Conservation (phyloP, 192 early-diverging fungal genomes). For the Coemansia sp. region DNA sequence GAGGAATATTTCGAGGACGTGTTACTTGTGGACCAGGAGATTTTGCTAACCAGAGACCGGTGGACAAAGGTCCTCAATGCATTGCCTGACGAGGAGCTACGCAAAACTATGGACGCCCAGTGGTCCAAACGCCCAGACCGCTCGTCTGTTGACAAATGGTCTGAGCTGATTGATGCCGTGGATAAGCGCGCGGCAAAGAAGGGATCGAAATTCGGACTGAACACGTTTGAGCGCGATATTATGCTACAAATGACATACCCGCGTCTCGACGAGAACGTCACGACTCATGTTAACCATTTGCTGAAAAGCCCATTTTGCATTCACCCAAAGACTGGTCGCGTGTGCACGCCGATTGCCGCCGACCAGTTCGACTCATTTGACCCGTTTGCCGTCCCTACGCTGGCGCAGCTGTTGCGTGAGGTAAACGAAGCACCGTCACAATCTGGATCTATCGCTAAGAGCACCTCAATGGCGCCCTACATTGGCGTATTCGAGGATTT, state of each 20-base stretch:
- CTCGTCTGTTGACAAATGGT: constrained; percentile 55
- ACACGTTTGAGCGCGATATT: constrained; percentile 66
- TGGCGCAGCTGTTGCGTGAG: constrained; percentile 69
- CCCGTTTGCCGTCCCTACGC: constrained; percentile 76
- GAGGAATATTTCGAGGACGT: constrained; percentile 74
- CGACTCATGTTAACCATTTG: constrained; percentile 89
- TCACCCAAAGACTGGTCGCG: constrained; percentile 92
- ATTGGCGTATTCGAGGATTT: constrained; percentile 71
- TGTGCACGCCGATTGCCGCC: constrained; percentile 91
- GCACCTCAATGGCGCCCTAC: constrained; percentile 59
- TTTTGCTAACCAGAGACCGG: constrained; percentile 62
- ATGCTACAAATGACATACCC: constrained; percentile 92
- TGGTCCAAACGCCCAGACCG: constrained; percentile 44
- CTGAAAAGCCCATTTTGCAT: constrained; percentile 97
- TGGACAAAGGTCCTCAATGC: constrained; percentile 80
- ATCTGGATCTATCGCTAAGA: constrained; percentile 14
- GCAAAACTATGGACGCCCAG: constrained; percentile 37
- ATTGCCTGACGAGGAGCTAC: constrained; percentile 74
- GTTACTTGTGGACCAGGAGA: constrained; percentile 73
- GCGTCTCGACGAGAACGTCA: constrained; percentile 91
- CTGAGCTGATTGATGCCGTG: constrained; percentile 47
- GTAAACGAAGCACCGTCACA: constrained; percentile 42
- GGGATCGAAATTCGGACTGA: constrained; percentile 42
- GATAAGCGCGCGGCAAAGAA: constrained; percentile 39
- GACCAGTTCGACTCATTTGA: constrained; percentile 81